Conservation (phyloP, 2,329 filamentous ascomycete genomes). For the Aureobasidium sp. region DNA sequence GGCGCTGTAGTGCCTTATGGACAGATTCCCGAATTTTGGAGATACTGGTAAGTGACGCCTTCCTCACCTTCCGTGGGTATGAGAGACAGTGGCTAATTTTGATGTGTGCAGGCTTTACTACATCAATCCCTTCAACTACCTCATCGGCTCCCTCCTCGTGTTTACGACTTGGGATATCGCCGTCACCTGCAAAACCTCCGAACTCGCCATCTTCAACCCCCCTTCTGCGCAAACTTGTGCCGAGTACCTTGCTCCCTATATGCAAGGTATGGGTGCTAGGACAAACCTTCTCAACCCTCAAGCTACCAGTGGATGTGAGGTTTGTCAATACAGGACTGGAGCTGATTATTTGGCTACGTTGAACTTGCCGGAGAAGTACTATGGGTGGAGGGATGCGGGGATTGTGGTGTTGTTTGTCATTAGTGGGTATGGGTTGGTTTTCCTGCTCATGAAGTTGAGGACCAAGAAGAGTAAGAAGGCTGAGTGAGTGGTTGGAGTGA, state of each 20-base stretch:
- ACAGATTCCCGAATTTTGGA: constrained; percentile 74
- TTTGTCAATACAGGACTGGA: constrained; percentile 67
- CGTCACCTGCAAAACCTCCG: constrained; percentile 49
- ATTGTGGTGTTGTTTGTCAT: constrained; percentile 65
- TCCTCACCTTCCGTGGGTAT: too few species aligned
- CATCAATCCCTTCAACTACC: constrained; percentile 75
- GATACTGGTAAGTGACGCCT: too few species aligned
- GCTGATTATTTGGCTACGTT: constrained; percentile 66
- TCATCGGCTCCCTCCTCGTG: constrained; percentile 40
- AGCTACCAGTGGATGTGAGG: constrained; percentile 60
- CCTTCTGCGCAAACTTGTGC: constrained; percentile 40
- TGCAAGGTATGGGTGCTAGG: constrained; percentile 51
- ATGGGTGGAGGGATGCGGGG: constrained; percentile 72
- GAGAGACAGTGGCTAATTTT: too few species aligned
- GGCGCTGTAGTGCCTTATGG: constrained; percentile 76
- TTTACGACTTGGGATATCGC: constrained; percentile 43
- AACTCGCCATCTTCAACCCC: constrained; percentile 43
- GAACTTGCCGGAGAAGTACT: constrained; percentile 67
- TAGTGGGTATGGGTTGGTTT: constrained; percentile 59
- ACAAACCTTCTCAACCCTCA: constrained; percentile 66
- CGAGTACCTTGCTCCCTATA: constrained; percentile 46
- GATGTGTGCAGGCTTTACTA: too few species aligned
- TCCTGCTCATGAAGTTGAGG: constrained; percentile 45
- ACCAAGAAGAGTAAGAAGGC: constrained; percentile 48
- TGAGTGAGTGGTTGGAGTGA: too few species aligned